Base-by-base conservation (phyloP, 257 asterid species). In the Gentiana macrophylla region DNA sequence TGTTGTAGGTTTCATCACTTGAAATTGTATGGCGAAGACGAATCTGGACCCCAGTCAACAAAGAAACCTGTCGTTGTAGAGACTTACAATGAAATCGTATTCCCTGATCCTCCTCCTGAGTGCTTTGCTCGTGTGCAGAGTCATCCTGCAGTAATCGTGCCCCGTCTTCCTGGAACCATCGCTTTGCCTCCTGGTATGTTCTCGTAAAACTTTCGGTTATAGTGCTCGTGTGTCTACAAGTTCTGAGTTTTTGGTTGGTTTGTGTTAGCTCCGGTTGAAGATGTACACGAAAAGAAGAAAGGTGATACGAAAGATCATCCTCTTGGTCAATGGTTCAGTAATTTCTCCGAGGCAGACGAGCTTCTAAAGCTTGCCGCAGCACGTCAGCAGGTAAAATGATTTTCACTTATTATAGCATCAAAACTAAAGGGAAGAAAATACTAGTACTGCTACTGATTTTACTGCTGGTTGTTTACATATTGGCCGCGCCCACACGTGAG, bases 341-440 rank as follows among this genome's bases (percentile, higher is more conserved):
- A 77, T 73, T 86, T 83, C 79, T 86, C 95, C 1, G 93, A 86
- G 81, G 93, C 93, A 53, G 95, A 83, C 65, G 95, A 86, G 76
- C 85, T 83, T 50, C 72, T 83, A 61, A 80, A 80, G 64, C 89
- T 83, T 63, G 75, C 95, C 15, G 84, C 75, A 63, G 89, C 93
- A 67, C 89, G 93, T 53, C 89, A 86, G 67, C 88, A 71, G 89
- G 95, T 86, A 54, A 62, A 60, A 24, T 24, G 24, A 24, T 24
- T 24, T 24, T 24, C 24, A 24, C 24, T 24, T 24, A 24, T 24
- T 24, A 24, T 24, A 24, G 24, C 24, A 24, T 24, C 1, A 24
- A 24, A 24, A 24, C 24, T 24, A 24, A 24, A 24, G 24, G 24
- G 24, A 24, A 24, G 24, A 24, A 24, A 24, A 24, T 24, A 24